A percentile compares a stretch with the other conserved stretches of the same genome.
Evolutionary conservation across 2,329 filamentous ascomycete genomes (phyloP).

Genomic region (Aspergillus pseudoterreus): DNA sequence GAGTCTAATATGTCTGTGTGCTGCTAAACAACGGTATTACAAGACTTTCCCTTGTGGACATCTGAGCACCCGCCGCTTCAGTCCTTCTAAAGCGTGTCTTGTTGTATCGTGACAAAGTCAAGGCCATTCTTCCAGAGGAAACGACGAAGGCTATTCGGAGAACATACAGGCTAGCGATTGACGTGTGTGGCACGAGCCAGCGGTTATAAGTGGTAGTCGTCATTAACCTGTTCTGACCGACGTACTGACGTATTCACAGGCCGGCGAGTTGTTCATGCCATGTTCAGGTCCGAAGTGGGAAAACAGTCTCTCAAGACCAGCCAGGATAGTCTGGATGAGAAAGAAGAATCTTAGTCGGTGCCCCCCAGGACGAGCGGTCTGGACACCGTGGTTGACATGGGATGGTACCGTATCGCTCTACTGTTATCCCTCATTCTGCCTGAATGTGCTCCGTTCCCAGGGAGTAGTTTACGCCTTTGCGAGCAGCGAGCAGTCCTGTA

Average conservation of each 20-base stretch:
- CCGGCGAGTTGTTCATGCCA: neutral
- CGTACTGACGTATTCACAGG: neutral
- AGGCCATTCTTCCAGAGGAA: too few species aligned
- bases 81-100: too few species aligned
- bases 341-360: neutral
- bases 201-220: neutral
- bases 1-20: neutral
- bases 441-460: neutral
- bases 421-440: slow-evolving; percentile 1
- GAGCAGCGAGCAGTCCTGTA: neutral
- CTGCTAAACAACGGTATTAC: neutral
- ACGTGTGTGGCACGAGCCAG: too few species aligned
- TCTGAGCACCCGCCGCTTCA: too few species aligned
- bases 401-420: neutral
- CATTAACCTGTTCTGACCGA: neutral
- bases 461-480: neutral
- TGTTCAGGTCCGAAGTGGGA: neutral
- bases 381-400: neutral
- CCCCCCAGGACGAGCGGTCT: neutral
- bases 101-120: too few species aligned
- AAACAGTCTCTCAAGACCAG: neutral
- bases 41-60: neutral
- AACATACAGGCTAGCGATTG: too few species aligned
- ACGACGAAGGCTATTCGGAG: too few species aligned
- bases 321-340: neutral